Evolutionary conservation across 2,329 filamentous ascomycete species (phyloP), one percentile per base, ranked within the genome.

Genomic region (Penicillium crustosum): DNA sequence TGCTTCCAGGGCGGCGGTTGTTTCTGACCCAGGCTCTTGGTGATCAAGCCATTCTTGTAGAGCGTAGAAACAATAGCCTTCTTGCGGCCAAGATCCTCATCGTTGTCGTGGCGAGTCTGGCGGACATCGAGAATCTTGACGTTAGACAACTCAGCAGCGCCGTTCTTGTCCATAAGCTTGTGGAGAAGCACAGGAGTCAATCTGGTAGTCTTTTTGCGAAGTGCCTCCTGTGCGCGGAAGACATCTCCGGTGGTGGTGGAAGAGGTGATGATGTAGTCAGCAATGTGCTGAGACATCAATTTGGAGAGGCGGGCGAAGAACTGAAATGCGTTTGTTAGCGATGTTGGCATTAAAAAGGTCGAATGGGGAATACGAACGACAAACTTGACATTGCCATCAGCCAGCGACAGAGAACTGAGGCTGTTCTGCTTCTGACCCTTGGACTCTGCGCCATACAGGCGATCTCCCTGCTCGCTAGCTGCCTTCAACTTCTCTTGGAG

Each of bases 231-330:
- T 19, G 56, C 55, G 21, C 44, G 25, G 12, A 90, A 74, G 51
- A 90, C 73, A 29, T 81, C 73, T 55, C 79, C 78, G 38, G 86
- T 79, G 9, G 81, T 86, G 51, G 74, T 75, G 60, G 86, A 79
- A 44, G 79, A 77, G 49, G 79, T 77, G 60, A 95, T 82, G 64
- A 83, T 82, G 47, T 84, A 79, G 75, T 97, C 93, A 17, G 89
- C 81, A 63, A 96, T 80, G 58, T 85, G 83, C 60, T 87, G 84
- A 60, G 91, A 90, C n/a, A 89, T 93, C 59, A 96, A 81, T 73
- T 94, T 89, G 73, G 89, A 86, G 60, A 92, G 79, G 58, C 91
- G 88, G 78, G 96, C 96, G 68, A 87, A 79, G 63, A 94, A 82
- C 93, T 97, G 27, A 33, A 23, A 33, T 17, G n/a, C 6, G 25